Conservation (phyloP, 2,329 filamentous ascomycete species). For the Penicillium hordei region DNA sequence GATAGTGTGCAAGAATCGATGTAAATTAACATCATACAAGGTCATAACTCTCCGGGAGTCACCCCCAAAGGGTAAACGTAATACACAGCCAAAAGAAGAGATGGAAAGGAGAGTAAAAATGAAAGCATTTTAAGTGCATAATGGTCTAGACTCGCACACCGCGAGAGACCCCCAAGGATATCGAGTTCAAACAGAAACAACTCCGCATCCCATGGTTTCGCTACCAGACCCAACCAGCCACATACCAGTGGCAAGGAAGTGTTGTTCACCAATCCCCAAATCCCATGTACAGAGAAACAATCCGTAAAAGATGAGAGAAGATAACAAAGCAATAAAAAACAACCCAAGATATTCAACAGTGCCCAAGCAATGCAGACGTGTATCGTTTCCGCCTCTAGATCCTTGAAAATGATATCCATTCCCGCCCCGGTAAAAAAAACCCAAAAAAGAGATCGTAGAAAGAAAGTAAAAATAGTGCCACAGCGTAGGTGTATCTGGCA, state of each 20-base stretch:
- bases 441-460: conserved; percentile 28
- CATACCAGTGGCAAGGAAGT: conserved; percentile 33
- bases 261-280: conserved; percentile 33
- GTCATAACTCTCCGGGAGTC: conserved; percentile 11
- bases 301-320: conserved; percentile 20
- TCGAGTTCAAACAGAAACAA: conserved; percentile 34
- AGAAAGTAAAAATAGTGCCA: conserved; percentile 19
- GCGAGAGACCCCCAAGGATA: conserved; percentile 34
- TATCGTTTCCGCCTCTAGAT: conserved; percentile 48
- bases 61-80: conserved; percentile 18
- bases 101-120: conserved; percentile 15
- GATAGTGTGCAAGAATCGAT: conserved; percentile 15
- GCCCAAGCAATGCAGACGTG: conserved; percentile 46
- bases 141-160: conserved; percentile 34
- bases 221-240: conserved; percentile 33
- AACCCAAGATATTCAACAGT: conserved; percentile 38
- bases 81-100: conserved; percentile 8
- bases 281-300: conserved; percentile 36
- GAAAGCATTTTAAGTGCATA: conserved; percentile 29
- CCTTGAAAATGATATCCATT: conserved; percentile 38
- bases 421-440: conserved; percentile 32
- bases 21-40: conserved; percentile 17
- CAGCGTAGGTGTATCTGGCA: conserved; percentile 33
- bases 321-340: conserved; percentile 26
- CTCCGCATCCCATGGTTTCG: conserved; percentile 42